phyloP scores from a whole-genome alignment of 2,329 filamentous ascomycete species.

The Dendryphion nanum region DNA sequence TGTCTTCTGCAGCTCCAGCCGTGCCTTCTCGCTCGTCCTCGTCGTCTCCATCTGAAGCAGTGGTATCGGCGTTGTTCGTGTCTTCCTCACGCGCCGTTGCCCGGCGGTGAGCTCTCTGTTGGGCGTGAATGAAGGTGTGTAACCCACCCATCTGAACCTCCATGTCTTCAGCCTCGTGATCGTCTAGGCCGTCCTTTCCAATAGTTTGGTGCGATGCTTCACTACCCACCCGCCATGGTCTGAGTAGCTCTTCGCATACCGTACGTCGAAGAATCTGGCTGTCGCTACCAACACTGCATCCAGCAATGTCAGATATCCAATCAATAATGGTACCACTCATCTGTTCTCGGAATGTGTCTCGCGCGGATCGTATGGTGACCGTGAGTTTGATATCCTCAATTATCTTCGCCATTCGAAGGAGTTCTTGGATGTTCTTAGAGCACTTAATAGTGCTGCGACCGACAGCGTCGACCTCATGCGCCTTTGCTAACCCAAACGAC shows the following conservation, averaged over 20 bases:
- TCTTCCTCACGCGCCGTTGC: slow-evolving; percentile 38
- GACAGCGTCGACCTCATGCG: slow-evolving; percentile 84
- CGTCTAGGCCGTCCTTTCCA: slow-evolving; percentile 76
- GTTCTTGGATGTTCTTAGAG: slow-evolving; percentile 65
- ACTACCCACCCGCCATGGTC: slow-evolving; percentile 84
- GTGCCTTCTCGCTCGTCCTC: slow-evolving; percentile 40
- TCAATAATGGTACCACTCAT: slow-evolving; percentile 99
- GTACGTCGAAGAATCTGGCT: slow-evolving; percentile 73
- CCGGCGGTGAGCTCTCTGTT: slow-evolving; percentile 24
- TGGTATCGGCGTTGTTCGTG: slow-evolving; percentile 47
- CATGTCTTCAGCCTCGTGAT: slow-evolving; percentile 67
- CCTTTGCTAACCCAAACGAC: slow-evolving; percentile 68
- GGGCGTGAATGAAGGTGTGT: slow-evolving; percentile 22
- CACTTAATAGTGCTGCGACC: slow-evolving; percentile 84
- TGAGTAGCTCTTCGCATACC: slow-evolving; percentile 89
- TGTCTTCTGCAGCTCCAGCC: slow-evolving; percentile 41
- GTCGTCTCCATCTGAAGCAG: slow-evolving; percentile 44
- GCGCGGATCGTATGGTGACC: slow-evolving; percentile 86
- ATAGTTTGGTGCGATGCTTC: slow-evolving; percentile 75
- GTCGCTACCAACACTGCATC: slow-evolving; percentile 80
- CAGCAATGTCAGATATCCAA: slow-evolving; percentile 90
- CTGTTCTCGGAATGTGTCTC: slow-evolving; percentile 94
- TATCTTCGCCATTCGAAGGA: slow-evolving; percentile 76
- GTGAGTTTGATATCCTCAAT: slow-evolving; percentile 96
- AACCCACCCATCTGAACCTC: slow-evolving; percentile 36